Percentiles rank a stretch among this genome's conserved stretches.
phyloP scores from a whole-genome alignment of 331 rosid species.

The Stylosanthes scabra region DNA sequence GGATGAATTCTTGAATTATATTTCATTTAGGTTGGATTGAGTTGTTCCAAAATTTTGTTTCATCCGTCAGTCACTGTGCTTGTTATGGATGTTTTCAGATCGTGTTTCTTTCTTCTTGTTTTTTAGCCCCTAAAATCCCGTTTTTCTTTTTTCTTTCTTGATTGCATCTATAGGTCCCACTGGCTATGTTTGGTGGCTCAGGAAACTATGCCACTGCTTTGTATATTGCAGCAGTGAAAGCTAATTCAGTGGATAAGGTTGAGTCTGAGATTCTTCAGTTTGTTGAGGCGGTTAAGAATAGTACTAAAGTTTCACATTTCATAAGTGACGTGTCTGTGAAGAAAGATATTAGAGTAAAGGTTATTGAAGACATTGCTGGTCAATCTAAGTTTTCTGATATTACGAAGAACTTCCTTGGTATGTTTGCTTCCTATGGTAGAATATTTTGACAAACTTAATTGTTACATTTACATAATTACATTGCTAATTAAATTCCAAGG shows the following conservation, averaged over 20 bases:
- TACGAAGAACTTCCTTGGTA: conserved; percentile 81
- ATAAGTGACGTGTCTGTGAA: conserved; percentile 66
- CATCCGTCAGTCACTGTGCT: neutral
- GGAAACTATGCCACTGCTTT: conserved; percentile 96
- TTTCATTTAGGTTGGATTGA: conserved; percentile 10
- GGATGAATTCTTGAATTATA: conserved; percentile 6
- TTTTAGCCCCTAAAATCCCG: too few species aligned
- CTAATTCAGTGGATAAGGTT: conserved; percentile 72
- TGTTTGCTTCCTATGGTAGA: conserved; percentile 27
- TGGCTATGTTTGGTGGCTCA: conserved; percentile 83
- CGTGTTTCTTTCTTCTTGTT: too few species aligned
- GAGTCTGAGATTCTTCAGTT: conserved; percentile 72
- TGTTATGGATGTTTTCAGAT: conserved; percentile 7
- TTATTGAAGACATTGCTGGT: conserved; percentile 52
- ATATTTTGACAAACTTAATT: conserved; percentile 15
- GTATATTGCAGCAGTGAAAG: conserved; percentile 77
- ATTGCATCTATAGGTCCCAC: conserved; percentile 66
- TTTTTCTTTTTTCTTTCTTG: neutral
- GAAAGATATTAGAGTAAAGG: conserved; percentile 61
- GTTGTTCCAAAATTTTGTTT: neutral
- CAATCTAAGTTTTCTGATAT: conserved; percentile 77
- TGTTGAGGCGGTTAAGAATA: conserved; percentile 61
- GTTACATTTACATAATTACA: conserved; percentile 6
- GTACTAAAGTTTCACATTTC: conserved; percentile 62
- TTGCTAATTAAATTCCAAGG: conserved; percentile 11